Percentiles rank a stretch among this genome's conserved stretches.
These are phyloP conservation scores for Citrullus amarus DNA, from an alignment of 306 rosid genomes.

Conservation along the genomic window DNA sequence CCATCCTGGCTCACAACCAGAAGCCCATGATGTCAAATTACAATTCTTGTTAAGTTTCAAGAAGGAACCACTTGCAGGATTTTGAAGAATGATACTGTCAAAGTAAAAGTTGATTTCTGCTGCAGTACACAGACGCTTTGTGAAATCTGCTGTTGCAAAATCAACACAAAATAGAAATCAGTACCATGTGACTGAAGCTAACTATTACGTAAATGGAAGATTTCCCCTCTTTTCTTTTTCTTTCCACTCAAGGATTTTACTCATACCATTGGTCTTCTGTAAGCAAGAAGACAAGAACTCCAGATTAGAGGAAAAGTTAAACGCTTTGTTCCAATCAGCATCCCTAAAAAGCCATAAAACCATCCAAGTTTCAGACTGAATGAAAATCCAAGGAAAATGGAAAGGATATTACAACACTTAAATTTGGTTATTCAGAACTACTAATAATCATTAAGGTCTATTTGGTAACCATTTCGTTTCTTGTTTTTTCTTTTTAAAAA, in stretches of 20 bases:
- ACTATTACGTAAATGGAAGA: not conserved
- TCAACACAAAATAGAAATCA: conserved; percentile 12
- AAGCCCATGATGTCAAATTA: conserved; percentile 80
- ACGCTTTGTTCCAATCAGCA: conserved; percentile 83
- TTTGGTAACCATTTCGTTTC: too few species aligned
- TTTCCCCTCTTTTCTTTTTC: not conserved
- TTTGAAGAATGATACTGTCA: conserved; percentile 40
- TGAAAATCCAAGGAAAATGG: not conserved
- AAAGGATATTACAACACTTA: too few species aligned
- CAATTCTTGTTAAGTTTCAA: conserved; percentile 78
- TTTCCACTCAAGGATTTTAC: conserved; percentile 5
- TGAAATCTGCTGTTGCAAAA: conserved; percentile 55
- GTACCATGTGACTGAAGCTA: not conserved
- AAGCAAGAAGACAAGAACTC: conserved; percentile 75
- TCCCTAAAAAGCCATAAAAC: conserved; percentile 42
- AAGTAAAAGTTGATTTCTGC: conserved; percentile 75
- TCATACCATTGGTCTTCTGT: conserved; percentile 55
- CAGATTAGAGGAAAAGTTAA: conserved; percentile 68
- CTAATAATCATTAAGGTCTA: too few species aligned
- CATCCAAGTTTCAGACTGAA: not conserved
- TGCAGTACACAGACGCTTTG: conserved; percentile 64
- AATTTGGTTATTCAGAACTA: too few species aligned
- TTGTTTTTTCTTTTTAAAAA: too few species aligned
- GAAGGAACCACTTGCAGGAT: conserved; percentile 35
- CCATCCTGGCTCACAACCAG: conserved; percentile 99